Conservation (phyloP, 148 eudicot genomes). For the Dianthus caryophyllus region DNA sequence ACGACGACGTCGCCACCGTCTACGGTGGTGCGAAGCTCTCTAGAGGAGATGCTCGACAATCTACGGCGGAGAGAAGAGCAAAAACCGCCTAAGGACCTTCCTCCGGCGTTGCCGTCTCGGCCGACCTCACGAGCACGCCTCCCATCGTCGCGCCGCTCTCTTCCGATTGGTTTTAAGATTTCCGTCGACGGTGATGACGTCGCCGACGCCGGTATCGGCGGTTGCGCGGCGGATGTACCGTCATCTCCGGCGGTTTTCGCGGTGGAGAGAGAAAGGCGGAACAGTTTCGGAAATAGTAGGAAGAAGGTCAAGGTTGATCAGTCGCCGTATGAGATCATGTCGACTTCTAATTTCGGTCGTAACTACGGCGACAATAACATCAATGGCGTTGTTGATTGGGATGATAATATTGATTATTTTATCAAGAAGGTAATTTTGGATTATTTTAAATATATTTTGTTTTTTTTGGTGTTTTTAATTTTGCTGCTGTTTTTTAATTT, state of each 20-base stretch:
- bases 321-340: slow-evolving; percentile 49
- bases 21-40: slow-evolving; percentile 47
- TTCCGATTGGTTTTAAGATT: slow-evolving; percentile 47
- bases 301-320: slow-evolving; percentile 44
- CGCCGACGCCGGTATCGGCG: not conserved
- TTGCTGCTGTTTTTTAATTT: not conserved
- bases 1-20: slow-evolving; percentile 55
- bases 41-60: slow-evolving; percentile 87
- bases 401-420: slow-evolving; percentile 66
- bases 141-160: slow-evolving; percentile 45
- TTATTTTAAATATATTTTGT: not conserved
- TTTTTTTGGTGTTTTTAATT: not conserved
- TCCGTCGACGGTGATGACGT: slow-evolving; percentile 5
- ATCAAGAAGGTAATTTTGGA: slow-evolving; percentile 54
- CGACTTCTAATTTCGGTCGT: slow-evolving; percentile 11
- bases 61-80: slow-evolving; percentile 55
- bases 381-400: slow-evolving; percentile 50
- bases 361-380: not conserved
- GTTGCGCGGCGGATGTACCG: not conserved
- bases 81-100: slow-evolving; percentile 53
- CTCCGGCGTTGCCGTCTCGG: slow-evolving; percentile 80
- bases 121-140: slow-evolving; percentile 62
- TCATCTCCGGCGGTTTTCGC: not conserved
- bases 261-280: slow-evolving; percentile 16
- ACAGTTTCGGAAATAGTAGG: slow-evolving; percentile 49